Evolutionary conservation across 176 grass and related monocot genomes (phyloP), one percentile per base, ranked within the genome.

Genomic region (Neostapfia colusana): DNA sequence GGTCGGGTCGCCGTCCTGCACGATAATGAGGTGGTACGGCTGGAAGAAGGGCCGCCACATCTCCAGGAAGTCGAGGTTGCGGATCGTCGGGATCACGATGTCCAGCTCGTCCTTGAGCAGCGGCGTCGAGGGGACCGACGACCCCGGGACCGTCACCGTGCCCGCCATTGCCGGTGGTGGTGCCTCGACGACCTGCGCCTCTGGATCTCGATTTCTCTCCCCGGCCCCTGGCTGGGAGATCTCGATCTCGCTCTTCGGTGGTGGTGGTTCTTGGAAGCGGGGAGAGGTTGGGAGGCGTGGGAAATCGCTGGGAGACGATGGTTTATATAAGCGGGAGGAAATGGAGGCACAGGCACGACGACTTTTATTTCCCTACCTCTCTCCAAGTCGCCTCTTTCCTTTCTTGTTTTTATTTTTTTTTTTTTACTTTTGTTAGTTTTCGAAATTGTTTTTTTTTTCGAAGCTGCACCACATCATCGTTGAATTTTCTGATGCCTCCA

Each of bases 1-100:
- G 50, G 62, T 58, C 5, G 93, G 89, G 17, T 97, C 93, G 3
- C 93, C 93, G 71, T 97, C 93, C 77, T 97, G 93, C 65, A 97
- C 88, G 73, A 97, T 90, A 83, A 97, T 97, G 80, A 97, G 90
- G 50, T 97, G 93, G 85, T 97, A 97, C 7, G 82, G 85, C 85
- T 93, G 79, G 85, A 97, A 97, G 85, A 97, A 97, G 64, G 87
- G 87, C 13, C 93, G 63, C 93, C 93, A 97, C 93, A 83, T 88
- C 85, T 97, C 93, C 0, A 97, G 84, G 80, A 97, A 93, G 76
- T 93, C 93, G 20, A 93, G 87, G 87, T 88, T 97, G 56, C 93
- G 79, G 76, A 88, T 92, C 62, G 93, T 93, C 69, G 93, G 93
- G 74, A 97, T 97, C 68, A 97, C 93, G 69, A 97, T 93, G 89